Evolutionary conservation across 108 stramenopile genomes (phyloP), one percentile per base, ranked within the genome.

Genomic region (Chaetoceros tenuissimus): DNA sequence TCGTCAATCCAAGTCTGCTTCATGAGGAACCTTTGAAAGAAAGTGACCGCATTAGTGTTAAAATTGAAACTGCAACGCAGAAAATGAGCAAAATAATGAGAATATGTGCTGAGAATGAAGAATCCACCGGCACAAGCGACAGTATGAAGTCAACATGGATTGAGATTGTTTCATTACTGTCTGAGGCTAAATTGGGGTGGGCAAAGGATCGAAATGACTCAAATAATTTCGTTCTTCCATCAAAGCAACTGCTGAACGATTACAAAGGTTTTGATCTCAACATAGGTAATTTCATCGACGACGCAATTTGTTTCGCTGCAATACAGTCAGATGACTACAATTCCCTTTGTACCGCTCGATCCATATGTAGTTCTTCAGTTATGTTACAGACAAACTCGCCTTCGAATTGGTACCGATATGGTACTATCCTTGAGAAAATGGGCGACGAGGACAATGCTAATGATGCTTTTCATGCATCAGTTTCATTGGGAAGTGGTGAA

Each of bases 381-480:
- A 79, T 79, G 2, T 64, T 92, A n/a, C 75, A 86, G 40, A 55
- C 84, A 7, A 85, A 83, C 45, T 92, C 84, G 13, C 86, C 89
- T 5, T 85, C 87, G 57, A 65, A 84, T 55, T 92, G 89, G 89
- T 82, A 72, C 77, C 67, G 86, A 30, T 92, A 92, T 65, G 79
- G 80, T 31, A 58, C 65, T 28, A 80, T 92, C 24, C 65, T 92
- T 24, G 86, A 87, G 10, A 54, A 68, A 34, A 59, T 92, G 28
- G 90, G 90, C 19, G 90, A 92, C 64, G 77, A 84, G 62, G 73
- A 78, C 3, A 86, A 82, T 27, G 87, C 90, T 19, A 82, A 88
- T 61, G 77, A 92, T 65, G 90, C 90, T 0, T 57, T 74, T 47
- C 55, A 70, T 16, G 82, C 81, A 2, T 82, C 80, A 46, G 62